Evolutionary conservation across 2,329 filamentous ascomycete genomes (phyloP).

Genomic region (Colletotrichum limetticola): DNA sequence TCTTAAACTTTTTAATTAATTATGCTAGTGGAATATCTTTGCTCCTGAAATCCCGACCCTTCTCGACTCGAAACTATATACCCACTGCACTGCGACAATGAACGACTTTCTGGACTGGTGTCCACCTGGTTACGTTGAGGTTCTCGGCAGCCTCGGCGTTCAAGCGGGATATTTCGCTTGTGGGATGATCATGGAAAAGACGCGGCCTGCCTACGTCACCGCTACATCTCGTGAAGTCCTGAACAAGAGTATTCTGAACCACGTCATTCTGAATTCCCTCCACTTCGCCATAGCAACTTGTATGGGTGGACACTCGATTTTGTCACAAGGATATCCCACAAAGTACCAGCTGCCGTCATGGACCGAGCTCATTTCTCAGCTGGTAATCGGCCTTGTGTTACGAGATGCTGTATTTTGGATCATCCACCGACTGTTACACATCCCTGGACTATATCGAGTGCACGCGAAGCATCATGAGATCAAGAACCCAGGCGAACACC

Average conservation of each 20-base stretch:
- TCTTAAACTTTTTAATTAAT: not conserved
- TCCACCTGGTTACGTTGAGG: not conserved
- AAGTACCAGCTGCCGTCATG: not conserved
- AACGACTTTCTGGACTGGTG: not conserved
- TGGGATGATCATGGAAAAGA: not conserved
- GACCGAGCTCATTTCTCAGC: not conserved
- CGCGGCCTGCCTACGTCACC: not conserved
- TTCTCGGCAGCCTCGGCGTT: constrained; percentile 1
- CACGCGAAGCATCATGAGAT: constrained; percentile 19
- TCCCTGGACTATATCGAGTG: not conserved
- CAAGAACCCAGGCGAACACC: not conserved
- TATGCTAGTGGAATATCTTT: not conserved
- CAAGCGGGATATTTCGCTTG: not conserved
- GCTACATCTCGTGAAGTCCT: not conserved
- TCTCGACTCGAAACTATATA: not conserved
- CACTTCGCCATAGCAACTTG: not conserved
- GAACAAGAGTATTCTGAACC: constrained; percentile 1
- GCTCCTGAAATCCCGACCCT: not conserved
- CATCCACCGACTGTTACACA: not conserved
- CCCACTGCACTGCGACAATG: not conserved
- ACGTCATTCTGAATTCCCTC: not conserved
- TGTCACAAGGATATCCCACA: not conserved
- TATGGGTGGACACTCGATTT: not conserved
- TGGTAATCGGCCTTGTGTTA: not conserved
- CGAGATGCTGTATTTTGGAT: constrained; percentile 2